Conservation (phyloP, 805 yeast genomes). For the Ogataea polymorpha region DNA sequence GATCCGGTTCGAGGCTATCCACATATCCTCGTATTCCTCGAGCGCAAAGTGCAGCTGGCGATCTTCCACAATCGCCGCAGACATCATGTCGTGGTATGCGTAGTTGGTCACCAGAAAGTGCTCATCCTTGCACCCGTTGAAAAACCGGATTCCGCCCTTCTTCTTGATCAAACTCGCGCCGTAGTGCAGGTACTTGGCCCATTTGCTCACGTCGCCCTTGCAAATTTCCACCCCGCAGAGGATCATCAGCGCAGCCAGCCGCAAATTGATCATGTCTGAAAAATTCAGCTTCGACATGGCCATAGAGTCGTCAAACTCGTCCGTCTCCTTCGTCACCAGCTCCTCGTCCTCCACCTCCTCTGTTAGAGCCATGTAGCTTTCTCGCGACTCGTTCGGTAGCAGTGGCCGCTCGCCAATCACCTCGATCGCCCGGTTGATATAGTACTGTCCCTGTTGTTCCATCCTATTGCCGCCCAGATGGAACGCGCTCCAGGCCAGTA, state of each 20-base stretch:
- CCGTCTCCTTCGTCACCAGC: slow-evolving; percentile 14
- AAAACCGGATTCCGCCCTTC: slow-evolving; percentile 57
- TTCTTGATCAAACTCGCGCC: slow-evolving; percentile 60
- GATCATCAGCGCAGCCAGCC: slow-evolving; percentile 64
- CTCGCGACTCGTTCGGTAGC: slow-evolving; percentile 20
- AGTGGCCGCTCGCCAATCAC: slow-evolving; percentile 37
- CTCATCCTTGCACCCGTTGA: slow-evolving; percentile 54
- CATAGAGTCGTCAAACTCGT: slow-evolving; percentile 8
- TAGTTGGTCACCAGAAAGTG: slow-evolving; percentile 75
- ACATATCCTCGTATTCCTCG: slow-evolving; percentile 54
- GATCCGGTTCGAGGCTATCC: slow-evolving; percentile 36
- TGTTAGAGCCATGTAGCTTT: slow-evolving; percentile 21
- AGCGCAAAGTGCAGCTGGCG: slow-evolving; percentile 65
- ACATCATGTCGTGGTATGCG: slow-evolving; percentile 75
- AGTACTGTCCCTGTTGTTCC: slow-evolving; percentile 47
- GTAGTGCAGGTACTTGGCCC: slow-evolving; percentile 65
- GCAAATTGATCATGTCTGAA: slow-evolving; percentile 37
- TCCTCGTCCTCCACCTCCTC: slow-evolving; percentile 29
- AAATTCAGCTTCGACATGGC: slow-evolving; percentile 19
- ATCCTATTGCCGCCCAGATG: slow-evolving; percentile 43
- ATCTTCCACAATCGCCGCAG: slow-evolving; percentile 55
- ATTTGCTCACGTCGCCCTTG: slow-evolving; percentile 73
- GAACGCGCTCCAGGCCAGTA: slow-evolving; percentile 55
- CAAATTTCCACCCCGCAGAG: slow-evolving; percentile 81
- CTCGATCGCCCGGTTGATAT: slow-evolving; percentile 45